Percentiles rank a stretch among this genome's conserved stretches.
Conservation (phyloP, 176 grass and related monocot species). For the Chrysopogon serrulatus region DNA sequence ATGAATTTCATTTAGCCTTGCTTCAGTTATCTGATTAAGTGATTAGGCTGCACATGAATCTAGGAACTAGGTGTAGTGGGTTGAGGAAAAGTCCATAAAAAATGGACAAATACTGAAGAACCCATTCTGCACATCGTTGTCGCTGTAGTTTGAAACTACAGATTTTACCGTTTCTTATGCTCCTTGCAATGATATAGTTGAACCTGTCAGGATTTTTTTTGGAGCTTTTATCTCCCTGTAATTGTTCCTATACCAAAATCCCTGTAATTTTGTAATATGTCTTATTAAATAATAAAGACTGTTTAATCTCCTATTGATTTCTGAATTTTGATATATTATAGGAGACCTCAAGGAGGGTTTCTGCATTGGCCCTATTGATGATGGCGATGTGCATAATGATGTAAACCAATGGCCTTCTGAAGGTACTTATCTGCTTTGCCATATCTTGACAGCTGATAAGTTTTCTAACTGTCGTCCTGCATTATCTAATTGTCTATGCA, state of each 20-base stretch:
- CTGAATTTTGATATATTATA: constrained; percentile 9
- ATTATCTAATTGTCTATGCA: neutral
- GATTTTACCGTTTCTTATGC: neutral
- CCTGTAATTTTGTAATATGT: neutral
- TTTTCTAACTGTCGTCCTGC: neutral
- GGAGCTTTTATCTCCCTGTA: neutral
- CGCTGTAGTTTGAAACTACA: neutral
- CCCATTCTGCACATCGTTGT: neutral
- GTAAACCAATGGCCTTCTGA: constrained; percentile 63
- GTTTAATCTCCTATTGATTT: neutral
- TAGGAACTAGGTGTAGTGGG: neutral
- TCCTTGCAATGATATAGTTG: neutral
- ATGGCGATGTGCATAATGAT: constrained; percentile 19
- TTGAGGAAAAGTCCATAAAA: neutral
- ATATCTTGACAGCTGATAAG: neutral
- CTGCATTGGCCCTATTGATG: constrained; percentile 46
- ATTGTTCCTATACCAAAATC: neutral
- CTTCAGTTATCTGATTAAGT: neutral
- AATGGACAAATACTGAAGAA: constrained; percentile 4
- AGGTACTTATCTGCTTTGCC: constrained; percentile 34
- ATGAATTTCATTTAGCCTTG: neutral
- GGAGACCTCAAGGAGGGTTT: constrained; percentile 84
- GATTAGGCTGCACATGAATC: neutral
- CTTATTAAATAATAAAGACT: neutral
- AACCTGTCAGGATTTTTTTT: neutral